Base-by-base conservation (phyloP, 139 green algal genomes). In the Diplosphaera chodatii region DNA sequence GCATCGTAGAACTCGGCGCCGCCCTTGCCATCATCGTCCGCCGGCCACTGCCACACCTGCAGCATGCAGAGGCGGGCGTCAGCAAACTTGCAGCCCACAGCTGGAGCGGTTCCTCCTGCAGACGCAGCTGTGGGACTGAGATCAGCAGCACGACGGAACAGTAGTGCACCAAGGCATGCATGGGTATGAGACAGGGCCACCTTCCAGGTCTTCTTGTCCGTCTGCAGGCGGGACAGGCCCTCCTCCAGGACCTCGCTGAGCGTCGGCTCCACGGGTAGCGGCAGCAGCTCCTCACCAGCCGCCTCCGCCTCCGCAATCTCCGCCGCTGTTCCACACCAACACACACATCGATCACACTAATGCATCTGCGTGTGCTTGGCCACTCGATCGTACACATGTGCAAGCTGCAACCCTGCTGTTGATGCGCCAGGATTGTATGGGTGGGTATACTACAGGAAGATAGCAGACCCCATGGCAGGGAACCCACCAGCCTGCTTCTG, bases 241-340 rank as follows among this genome's bases (percentile, higher is more conserved):
- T 86, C 79, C 29, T 88, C 82, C 32, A 94, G 75, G 27, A 94
- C 66, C 64, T 92, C 84, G n/a, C 89, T 86, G 37, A 91, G 64
- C 1, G 77, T 73, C 0, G 77, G 68, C 33, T 87, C 81, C 40
- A 81, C 75, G n/a, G 67, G 37, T 5, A 69, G 31, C 20, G 25
- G 71, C 48, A 74, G 72, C 30, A 62, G 55, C 20, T 67, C 40
- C 33, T 72, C 66, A 63, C 75, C 77, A 1, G 68, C 68, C 18
- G 76, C 63, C 25, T 78, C 70, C 25, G 65, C 40, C 55, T 81
- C 78, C n/a, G 41, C 67, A 32, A 70, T 68, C 34, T 76, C 66
- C 18, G 23, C 55, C 20, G 66, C 66, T 72, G 75, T n/a, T n/a
- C n/a, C n/a, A n/a, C n/a, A n/a, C n/a, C n/a, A n/a, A n/a, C n/a